These are phyloP conservation scores for Tolypocladium sp. DNA, from an alignment of 2,329 filamentous ascomycete genomes.

Conservation along the genomic window DNA sequence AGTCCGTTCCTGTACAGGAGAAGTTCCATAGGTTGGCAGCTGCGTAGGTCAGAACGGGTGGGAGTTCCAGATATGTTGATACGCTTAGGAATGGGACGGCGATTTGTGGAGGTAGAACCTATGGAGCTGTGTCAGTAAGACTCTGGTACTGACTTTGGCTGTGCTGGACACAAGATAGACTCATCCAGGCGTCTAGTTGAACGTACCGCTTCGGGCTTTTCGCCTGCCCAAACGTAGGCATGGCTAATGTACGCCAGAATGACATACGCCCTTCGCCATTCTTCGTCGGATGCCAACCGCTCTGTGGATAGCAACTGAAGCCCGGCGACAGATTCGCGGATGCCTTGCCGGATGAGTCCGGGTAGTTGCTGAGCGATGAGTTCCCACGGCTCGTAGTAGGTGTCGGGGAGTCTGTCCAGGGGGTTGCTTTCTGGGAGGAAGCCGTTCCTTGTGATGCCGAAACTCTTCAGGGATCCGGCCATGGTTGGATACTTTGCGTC, in stretches of 20 bases:
- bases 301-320: slow-evolving; percentile 64
- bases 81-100: slow-evolving; percentile 67
- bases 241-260: slow-evolving; percentile 74
- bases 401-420: slow-evolving; percentile 51
- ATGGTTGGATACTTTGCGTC: background rate
- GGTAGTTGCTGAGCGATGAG: slow-evolving; percentile 60
- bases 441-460: slow-evolving; percentile 46
- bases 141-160: background rate
- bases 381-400: slow-evolving; percentile 79
- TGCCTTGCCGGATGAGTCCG: slow-evolving; percentile 50
- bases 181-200: too few species aligned
- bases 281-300: slow-evolving; percentile 51
- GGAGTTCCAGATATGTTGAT: slow-evolving; percentile 67
- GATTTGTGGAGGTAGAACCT: slow-evolving; percentile 64
- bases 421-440: slow-evolving; percentile 69
- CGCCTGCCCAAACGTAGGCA: slow-evolving; percentile 82
- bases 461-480: slow-evolving; percentile 16
- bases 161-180: too few species aligned
- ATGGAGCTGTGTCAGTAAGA: background rate
- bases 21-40: slow-evolving; percentile 89
- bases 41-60: slow-evolving; percentile 82
- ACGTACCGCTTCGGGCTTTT: slow-evolving; percentile 60
- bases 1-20: slow-evolving; percentile 41
- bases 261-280: slow-evolving; percentile 77
- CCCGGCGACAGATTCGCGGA: slow-evolving; percentile 53